phyloP scores from a whole-genome alignment of 2,329 filamentous ascomycete species.

The Pseudogymnoascus sp. region DNA sequence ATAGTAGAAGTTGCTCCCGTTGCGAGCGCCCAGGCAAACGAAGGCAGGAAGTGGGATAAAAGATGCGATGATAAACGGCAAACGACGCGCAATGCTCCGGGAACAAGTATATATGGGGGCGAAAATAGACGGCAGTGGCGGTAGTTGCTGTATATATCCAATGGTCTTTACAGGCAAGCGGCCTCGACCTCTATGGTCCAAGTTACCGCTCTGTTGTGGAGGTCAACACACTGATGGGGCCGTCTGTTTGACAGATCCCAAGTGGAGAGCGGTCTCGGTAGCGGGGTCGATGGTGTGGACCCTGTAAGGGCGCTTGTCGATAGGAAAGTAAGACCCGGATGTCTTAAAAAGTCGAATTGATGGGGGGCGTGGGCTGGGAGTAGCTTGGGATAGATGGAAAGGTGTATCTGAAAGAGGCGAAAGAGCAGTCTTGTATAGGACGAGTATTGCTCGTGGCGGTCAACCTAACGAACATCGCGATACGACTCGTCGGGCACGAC shows the following conservation, averaged over 20 bases:
- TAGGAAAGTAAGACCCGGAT: background rate
- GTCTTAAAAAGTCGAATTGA: background rate
- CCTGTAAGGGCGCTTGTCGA: slow-evolving; percentile 8
- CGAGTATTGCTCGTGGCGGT: slow-evolving; percentile 1
- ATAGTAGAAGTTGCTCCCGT: background rate
- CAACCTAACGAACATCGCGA: slow-evolving; percentile 5
- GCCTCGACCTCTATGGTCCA: background rate
- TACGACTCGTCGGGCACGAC: slow-evolving; percentile 9
- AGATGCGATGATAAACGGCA: slow-evolving; percentile 8
- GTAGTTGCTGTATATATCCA: slow-evolving; percentile 1
- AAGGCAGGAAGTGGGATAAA: background rate
- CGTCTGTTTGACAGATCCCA: slow-evolving; percentile 8
- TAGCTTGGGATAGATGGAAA: background rate
- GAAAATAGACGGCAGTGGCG: slow-evolving; percentile 3
- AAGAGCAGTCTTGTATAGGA: slow-evolving; percentile 6
- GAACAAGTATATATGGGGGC: slow-evolving; percentile 1
- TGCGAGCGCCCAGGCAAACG: slow-evolving; percentile 12
- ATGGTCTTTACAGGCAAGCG: background rate
- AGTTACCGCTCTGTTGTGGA: background rate
- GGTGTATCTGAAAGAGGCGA: slow-evolving; percentile 3
- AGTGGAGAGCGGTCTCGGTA: slow-evolving; percentile 5
- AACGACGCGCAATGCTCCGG: background rate
- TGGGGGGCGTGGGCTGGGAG: slow-evolving; percentile 6
- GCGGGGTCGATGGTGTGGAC: slow-evolving; percentile 6
- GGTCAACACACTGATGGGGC: slow-evolving; percentile 1